A percentile compares a stretch with the other conserved stretches of the same genome.
Evolutionary conservation across 2,329 filamentous ascomycete species (phyloP).

Genomic region (Pyricularia sp.): DNA sequence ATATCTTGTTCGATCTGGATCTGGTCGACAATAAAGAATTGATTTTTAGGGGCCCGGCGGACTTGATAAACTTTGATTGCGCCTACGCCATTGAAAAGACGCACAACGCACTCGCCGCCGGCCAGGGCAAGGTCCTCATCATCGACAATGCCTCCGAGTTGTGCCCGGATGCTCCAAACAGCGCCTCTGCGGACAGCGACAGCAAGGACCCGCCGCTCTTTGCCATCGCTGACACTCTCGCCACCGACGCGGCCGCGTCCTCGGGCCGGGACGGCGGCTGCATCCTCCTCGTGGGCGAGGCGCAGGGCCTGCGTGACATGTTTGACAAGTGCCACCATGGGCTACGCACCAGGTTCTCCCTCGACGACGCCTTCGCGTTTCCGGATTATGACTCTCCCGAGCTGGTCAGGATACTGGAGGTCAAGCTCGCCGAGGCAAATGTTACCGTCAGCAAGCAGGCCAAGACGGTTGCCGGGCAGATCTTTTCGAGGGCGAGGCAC

Average conservation of each 20-base stretch:
- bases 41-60: neutral
- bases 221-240: neutral
- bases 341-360: slow-evolving; percentile 44
- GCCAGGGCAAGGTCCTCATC: neutral
- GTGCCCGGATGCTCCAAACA: neutral
- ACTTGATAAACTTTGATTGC: neutral
- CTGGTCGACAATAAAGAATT: neutral
- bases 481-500: slow-evolving; percentile 40
- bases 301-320: slow-evolving; percentile 50
- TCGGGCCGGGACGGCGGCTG: too few species aligned
- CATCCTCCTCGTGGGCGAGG: slow-evolving; percentile 53
- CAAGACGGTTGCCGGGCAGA: slow-evolving; percentile 23
- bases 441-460: neutral
- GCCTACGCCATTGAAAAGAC: neutral
- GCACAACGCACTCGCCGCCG: neutral
- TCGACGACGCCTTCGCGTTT: slow-evolving; percentile 39
- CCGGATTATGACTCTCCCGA: neutral
- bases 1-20: slow-evolving; percentile 32
- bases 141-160: neutral
- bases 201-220: neutral
- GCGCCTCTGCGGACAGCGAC: neutral
- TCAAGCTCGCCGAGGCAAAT: neutral
- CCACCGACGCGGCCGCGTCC: neutral
- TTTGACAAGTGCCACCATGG: slow-evolving; percentile 53
- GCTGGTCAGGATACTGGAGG: neutral